phyloP scores from a whole-genome alignment of 176 grass and related monocot species.

The Oryza rufipogon region DNA sequence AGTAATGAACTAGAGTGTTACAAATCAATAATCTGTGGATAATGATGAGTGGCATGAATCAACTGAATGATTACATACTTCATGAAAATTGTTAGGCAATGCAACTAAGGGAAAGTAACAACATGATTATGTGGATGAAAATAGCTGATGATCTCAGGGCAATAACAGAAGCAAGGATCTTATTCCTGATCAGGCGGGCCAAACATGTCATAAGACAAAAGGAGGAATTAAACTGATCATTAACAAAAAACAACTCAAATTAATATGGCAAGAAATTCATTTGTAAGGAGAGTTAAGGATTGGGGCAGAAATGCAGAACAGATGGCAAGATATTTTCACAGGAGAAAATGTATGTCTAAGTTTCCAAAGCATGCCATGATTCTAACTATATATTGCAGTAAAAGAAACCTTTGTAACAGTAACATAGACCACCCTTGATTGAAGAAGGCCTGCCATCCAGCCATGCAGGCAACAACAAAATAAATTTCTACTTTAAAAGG shows the following conservation, averaged over 20 bases:
- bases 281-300: not conserved
- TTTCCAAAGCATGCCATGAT: not conserved
- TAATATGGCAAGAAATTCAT: constrained; percentile 12
- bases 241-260: constrained; percentile 30
- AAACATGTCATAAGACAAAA: not conserved
- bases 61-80: not conserved
- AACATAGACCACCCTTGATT: not conserved
- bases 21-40: not conserved
- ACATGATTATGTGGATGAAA: not conserved
- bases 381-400: not conserved
- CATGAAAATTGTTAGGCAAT: constrained; percentile 8
- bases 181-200: constrained; percentile 15
- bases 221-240: not conserved
- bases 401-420: constrained; percentile 19
- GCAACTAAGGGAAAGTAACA: not conserved
- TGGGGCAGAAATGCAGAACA: not conserved
- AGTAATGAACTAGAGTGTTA: not conserved
- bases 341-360: not conserved
- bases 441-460: not conserved
- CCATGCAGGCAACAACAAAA: not conserved
- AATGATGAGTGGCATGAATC: constrained; percentile 16
- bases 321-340: not conserved
- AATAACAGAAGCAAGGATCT: not conserved
- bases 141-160: not conserved
- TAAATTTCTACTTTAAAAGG: not conserved